Conservation (phyloP, 2,329 filamentous ascomycete species). For the Scedosporium dehoogii region DNA sequence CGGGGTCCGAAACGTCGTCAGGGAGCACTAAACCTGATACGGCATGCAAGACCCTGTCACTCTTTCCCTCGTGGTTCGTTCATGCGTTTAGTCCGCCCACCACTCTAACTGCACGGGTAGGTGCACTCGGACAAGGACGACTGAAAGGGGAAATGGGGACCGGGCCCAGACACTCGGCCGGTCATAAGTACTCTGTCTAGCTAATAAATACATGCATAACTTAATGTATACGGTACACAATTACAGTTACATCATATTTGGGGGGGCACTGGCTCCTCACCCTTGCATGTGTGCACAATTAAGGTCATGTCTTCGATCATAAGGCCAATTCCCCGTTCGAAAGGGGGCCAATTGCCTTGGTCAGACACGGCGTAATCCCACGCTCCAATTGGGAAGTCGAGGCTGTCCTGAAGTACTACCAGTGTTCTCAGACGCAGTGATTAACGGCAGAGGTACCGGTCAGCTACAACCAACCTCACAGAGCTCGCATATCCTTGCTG, state of each 20-base stretch:
- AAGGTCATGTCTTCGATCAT: too few species aligned
- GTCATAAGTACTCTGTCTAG: background rate
- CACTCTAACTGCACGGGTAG: background rate
- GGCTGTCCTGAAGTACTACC: too few species aligned
- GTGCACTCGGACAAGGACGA: background rate
- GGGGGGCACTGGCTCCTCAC: too few species aligned
- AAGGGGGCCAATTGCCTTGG: too few species aligned
- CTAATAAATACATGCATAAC: background rate
- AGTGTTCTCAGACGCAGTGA: too few species aligned
- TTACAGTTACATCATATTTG: too few species aligned
- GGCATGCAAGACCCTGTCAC: background rate
- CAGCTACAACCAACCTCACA: too few species aligned
- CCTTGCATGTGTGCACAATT: too few species aligned
- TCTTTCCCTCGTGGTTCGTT: background rate
- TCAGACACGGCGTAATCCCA: too few species aligned
- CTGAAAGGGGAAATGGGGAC: background rate
- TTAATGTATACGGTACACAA: background rate
- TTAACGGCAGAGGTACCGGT: too few species aligned
- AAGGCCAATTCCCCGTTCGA: too few species aligned
- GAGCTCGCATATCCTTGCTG: background rate
- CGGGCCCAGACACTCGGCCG: background rate
- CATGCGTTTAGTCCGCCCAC: background rate
- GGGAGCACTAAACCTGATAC: background rate
- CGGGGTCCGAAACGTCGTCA: constrained; percentile 5
- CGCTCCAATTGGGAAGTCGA: too few species aligned